phyloP scores from a whole-genome alignment of 805 yeast genomes.

The Saturnispora dispora region DNA sequence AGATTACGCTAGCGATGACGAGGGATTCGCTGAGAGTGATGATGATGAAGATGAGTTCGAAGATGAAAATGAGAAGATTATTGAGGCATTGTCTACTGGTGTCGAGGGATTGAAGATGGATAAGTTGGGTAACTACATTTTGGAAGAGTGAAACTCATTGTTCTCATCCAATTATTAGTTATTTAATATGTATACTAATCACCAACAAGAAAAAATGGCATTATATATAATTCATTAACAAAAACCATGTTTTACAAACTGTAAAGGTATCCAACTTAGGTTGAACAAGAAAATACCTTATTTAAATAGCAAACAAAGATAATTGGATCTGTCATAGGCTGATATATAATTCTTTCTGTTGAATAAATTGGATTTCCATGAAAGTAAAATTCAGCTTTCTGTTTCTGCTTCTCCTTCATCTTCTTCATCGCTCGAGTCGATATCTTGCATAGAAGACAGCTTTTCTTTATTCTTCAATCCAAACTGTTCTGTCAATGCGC shows the following conservation, averaged over 20 bases:
- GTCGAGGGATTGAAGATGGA: slow-evolving; percentile 66
- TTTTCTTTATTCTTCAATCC: slow-evolving; percentile 45
- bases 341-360: neutral
- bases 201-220: neutral
- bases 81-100: slow-evolving; percentile 60
- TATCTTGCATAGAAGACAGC: slow-evolving; percentile 14
- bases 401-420: slow-evolving; percentile 12
- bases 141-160: slow-evolving; percentile 32
- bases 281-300: neutral
- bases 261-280: neutral
- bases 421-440: slow-evolving; percentile 22
- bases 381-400: neutral
- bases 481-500: slow-evolving; percentile 24
- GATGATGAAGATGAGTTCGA: slow-evolving; percentile 28
- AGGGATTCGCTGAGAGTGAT: slow-evolving; percentile 23
- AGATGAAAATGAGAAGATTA: slow-evolving; percentile 43
- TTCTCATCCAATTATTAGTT: neutral
- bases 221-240: neutral
- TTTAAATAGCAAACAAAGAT: neutral
- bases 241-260: neutral
- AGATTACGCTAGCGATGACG: slow-evolving; percentile 19
- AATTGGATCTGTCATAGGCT: neutral
- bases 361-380: neutral
- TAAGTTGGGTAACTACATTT: slow-evolving; percentile 69
- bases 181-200: neutral